These are phyloP conservation scores for Daldinia eschscholtzii DNA, from an alignment of 2,329 filamentous ascomycete genomes.

Conservation along the genomic window DNA sequence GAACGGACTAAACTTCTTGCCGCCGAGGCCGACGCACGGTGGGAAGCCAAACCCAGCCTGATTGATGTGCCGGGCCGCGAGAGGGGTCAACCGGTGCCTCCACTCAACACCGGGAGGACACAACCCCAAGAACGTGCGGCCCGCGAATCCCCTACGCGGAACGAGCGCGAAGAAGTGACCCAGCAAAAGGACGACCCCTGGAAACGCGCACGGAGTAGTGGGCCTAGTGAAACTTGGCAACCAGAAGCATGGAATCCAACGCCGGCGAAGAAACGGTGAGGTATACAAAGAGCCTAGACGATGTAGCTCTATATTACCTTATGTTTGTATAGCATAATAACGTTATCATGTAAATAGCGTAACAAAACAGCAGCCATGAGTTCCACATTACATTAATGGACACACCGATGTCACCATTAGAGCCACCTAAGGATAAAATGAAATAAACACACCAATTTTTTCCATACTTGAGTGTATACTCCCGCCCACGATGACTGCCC, in stretches of 20 bases:
- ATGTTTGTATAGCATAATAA: conserved; percentile 36
- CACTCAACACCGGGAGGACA: conserved; percentile 43
- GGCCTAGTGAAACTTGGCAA: conserved; percentile 75
- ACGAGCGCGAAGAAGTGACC: conserved; percentile 19
- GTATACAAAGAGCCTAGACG: background rate
- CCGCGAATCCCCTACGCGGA: conserved; percentile 25
- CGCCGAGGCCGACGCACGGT: conserved; percentile 72
- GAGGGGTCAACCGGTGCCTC: conserved; percentile 49
- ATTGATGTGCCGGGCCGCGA: conserved; percentile 48
- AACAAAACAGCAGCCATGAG: conserved; percentile 9
- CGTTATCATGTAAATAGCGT: conserved; percentile 15
- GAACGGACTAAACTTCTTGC: conserved; percentile 67
- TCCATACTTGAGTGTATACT: background rate
- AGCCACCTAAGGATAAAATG: background rate
- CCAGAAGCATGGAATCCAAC: conserved; percentile 72
- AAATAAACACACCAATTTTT: background rate
- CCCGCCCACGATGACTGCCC: background rate
- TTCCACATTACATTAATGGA: conserved; percentile 21
- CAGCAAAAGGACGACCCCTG: conserved; percentile 64
- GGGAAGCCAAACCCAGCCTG: conserved; percentile 68
- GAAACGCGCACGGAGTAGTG: conserved; percentile 64
- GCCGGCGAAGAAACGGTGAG: conserved; percentile 54
- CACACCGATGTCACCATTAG: conserved; percentile 8
- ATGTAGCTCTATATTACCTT: conserved; percentile 21
- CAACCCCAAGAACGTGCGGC: conserved; percentile 38